phyloP scores from a whole-genome alignment of 75 land plant genomes.

The Adiantum capillusveneris region DNA sequence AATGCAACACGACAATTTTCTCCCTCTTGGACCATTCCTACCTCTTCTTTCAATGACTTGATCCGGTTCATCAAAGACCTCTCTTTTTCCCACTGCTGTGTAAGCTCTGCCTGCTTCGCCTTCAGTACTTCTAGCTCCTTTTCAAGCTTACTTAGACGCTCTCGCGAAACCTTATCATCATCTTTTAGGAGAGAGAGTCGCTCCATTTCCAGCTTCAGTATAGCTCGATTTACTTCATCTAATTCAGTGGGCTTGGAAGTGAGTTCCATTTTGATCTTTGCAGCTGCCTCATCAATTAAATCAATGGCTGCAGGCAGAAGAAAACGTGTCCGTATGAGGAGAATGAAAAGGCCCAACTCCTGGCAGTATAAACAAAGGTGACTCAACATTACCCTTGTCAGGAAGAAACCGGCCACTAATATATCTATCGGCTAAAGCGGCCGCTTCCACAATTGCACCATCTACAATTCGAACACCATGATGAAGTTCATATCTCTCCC shows the following conservation, averaged over 20 bases:
- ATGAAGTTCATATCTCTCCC: constrained; percentile 53
- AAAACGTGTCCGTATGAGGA: too few species aligned
- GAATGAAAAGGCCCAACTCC: too few species aligned
- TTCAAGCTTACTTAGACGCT: constrained; percentile 58
- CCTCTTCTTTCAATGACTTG: constrained; percentile 81
- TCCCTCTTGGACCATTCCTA: constrained; percentile 4
- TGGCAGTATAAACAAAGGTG: background rate
- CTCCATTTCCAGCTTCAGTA: constrained; percentile 80
- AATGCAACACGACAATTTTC: constrained; percentile 1
- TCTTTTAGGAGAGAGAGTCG: constrained; percentile 69
- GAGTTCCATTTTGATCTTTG: constrained; percentile 80
- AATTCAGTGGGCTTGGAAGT: constrained; percentile 75
- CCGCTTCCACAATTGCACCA: constrained; percentile 49
- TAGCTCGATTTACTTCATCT: constrained; percentile 67
- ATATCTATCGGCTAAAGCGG: constrained; percentile 38
- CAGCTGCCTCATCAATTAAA: constrained; percentile 87
- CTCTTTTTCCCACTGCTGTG: constrained; percentile 60
- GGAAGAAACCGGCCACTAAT: constrained; percentile 50
- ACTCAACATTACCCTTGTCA: constrained; percentile 34
- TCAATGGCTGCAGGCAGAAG: constrained; percentile 71
- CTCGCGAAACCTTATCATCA: constrained; percentile 67
- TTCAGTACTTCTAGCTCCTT: constrained; percentile 49
- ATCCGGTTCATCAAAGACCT: constrained; percentile 61
- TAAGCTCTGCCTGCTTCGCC: constrained; percentile 56
- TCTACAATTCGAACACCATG: constrained; percentile 60